phyloP scores from a whole-genome alignment of 2,329 filamentous ascomycete species.

The Botryotinia globosa region DNA sequence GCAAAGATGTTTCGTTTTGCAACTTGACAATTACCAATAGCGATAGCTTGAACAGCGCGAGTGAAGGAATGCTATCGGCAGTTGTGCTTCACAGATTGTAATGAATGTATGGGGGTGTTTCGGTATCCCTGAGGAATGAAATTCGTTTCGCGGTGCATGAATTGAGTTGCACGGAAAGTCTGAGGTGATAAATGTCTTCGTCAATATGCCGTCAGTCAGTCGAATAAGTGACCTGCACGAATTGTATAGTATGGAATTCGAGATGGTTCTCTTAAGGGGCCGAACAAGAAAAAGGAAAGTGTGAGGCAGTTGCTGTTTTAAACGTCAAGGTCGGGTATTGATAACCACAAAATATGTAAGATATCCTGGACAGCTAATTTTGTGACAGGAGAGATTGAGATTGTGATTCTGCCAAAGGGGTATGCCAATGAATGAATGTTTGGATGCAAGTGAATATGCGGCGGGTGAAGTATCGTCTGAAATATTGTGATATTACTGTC shows the following conservation, averaged over 20 bases:
- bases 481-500: not conserved
- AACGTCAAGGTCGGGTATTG: constrained; percentile 6
- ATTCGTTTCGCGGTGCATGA: constrained; percentile 16
- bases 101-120: constrained; percentile 13
- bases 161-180: constrained; percentile 7
- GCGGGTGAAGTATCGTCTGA: not conserved
- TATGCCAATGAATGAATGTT: constrained; percentile 4
- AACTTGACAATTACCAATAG: not conserved
- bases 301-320: constrained; percentile 3
- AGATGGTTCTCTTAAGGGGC: not conserved
- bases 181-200: not conserved
- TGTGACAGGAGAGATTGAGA: no score
- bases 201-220: constrained; percentile 1
- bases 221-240: constrained; percentile 19
- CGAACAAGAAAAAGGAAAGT: constrained; percentile 10
- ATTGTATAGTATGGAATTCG: not conserved
- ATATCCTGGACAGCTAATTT: not conserved
- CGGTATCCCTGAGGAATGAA: constrained; percentile 16
- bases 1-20: constrained; percentile 12
- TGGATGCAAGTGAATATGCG: not conserved
- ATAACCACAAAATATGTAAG: constrained; percentile 6
- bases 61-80: not conserved
- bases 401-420: not conserved
- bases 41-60: not conserved
- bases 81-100: constrained; percentile 10